Evolutionary conservation across 2,329 filamentous ascomycete genomes (phyloP).

Genomic region (Phoma sp.): DNA sequence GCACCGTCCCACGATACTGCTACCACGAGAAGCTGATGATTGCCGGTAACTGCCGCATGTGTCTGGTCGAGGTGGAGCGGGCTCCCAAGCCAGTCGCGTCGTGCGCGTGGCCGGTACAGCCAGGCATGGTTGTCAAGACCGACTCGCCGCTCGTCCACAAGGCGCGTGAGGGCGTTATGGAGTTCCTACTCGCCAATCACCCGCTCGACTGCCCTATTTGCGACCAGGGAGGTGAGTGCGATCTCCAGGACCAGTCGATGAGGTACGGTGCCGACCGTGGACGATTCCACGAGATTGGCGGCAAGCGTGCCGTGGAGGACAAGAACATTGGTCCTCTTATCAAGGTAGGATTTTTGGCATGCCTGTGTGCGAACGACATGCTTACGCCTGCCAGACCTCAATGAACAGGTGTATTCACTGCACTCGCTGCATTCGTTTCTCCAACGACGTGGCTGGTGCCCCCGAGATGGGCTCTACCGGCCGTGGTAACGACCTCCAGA

Average conservation of each 20-base stretch:
- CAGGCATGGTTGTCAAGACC: conserved; percentile 99
- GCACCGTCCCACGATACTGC: conserved; percentile 93
- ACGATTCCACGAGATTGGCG: conserved; percentile 92
- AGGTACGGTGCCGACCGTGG: conserved; percentile 95
- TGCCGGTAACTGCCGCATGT: conserved; percentile 99
- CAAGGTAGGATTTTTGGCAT: conserved; percentile 62
- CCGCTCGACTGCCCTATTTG: conserved; percentile 96
- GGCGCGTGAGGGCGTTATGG: conserved; percentile 98
- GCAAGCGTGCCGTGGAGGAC: conserved; percentile 98
- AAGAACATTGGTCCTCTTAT: conserved; percentile 98
- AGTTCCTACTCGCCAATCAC: conserved; percentile 96
- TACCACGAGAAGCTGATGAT: conserved; percentile 99
- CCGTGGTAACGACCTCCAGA: conserved; percentile 96
- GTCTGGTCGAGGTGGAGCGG: conserved; percentile 95
- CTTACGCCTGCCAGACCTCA: conserved; percentile 69
- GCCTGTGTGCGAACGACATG: background rate
- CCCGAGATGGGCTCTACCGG: conserved; percentile 94
- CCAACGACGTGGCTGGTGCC: conserved; percentile 95
- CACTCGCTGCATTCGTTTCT: conserved; percentile 95
- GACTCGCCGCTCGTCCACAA: conserved; percentile 96
- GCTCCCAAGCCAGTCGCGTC: conserved; percentile 97
- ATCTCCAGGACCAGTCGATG: conserved; percentile 99
- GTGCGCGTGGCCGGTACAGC: conserved; percentile 97
- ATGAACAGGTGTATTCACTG: conserved; percentile 99
- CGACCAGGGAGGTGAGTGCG: conserved; percentile 98